Conservation (phyloP, 768 basidiomycete species). For the Leccinum rimulosum region DNA sequence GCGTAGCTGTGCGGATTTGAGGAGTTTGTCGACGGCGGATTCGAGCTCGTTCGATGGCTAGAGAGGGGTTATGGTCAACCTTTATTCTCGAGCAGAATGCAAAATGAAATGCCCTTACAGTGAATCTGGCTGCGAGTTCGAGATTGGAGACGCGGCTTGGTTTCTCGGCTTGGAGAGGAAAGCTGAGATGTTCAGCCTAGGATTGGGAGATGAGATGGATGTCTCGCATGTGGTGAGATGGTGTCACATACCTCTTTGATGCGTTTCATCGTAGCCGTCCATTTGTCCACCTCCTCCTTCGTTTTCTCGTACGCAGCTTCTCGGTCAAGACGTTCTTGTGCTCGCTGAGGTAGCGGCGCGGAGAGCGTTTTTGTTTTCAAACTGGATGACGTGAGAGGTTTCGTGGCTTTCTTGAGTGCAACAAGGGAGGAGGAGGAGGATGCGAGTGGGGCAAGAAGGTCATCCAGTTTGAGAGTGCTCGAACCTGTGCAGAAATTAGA, state of each 20-base stretch:
- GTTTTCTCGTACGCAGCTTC: conserved; percentile 95
- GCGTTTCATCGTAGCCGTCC: conserved; percentile 87
- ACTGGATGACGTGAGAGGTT: conserved; percentile 54
- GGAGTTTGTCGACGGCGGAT: conserved; percentile 74
- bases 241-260: conserved; percentile 70
- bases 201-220: conserved; percentile 4
- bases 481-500: conserved; percentile 19
- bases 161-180: conserved; percentile 72
- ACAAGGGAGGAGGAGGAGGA: conserved; percentile 54
- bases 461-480: conserved; percentile 61
- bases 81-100: not conserved
- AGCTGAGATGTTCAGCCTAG: conserved; percentile 84
- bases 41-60: conserved; percentile 87
- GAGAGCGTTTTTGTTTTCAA: conserved; percentile 61
- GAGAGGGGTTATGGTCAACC: not conserved
- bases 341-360: conserved; percentile 82
- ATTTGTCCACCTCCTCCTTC: conserved; percentile 89
- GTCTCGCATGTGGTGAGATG: not conserved
- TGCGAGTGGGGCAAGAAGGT: conserved; percentile 72
- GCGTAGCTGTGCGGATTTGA: conserved; percentile 77
- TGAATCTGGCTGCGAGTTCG: conserved; percentile 81
- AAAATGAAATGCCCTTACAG: conserved; percentile 41
- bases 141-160: conserved; percentile 61
- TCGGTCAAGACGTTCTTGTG: conserved; percentile 87
- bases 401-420: conserved; percentile 69